Evolutionary conservation across 176 grass and related monocot species (phyloP).

Genomic region (Triticum timopheevii): DNA sequence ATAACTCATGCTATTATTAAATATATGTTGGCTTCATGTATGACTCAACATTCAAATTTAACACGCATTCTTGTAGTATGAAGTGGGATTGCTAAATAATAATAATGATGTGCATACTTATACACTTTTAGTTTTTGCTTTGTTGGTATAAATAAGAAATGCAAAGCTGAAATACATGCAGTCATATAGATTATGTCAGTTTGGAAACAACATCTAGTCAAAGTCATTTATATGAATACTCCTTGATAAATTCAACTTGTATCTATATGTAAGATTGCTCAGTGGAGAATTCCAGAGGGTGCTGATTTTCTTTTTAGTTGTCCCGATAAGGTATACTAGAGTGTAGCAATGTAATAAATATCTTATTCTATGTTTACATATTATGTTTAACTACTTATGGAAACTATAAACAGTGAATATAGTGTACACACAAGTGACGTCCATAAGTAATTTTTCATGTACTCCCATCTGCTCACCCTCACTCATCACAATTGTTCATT

Average conservation of each 20-base stretch:
- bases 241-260: not conserved
- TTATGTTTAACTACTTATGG: not conserved
- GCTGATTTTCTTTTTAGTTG: not conserved
- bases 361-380: not conserved
- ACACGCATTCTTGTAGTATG: not conserved
- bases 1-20: not conserved
- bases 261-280: not conserved
- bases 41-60: not conserved
- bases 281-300: not conserved
- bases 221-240: not conserved
- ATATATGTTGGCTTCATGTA: not conserved
- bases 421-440: not conserved
- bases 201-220: too few species aligned
- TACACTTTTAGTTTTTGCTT: not conserved
- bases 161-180: not conserved
- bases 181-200: too few species aligned
- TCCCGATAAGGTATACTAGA: not conserved
- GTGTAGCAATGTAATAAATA: not conserved
- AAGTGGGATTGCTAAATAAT: not conserved
- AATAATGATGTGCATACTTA: not conserved
- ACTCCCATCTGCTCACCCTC: not conserved
- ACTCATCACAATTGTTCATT: not conserved
- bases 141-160: not conserved
- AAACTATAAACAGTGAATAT: not conserved
- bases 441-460: not conserved